Conservation (phyloP, 768 basidiomycete species). For the Tylopilus subfusipes region DNA sequence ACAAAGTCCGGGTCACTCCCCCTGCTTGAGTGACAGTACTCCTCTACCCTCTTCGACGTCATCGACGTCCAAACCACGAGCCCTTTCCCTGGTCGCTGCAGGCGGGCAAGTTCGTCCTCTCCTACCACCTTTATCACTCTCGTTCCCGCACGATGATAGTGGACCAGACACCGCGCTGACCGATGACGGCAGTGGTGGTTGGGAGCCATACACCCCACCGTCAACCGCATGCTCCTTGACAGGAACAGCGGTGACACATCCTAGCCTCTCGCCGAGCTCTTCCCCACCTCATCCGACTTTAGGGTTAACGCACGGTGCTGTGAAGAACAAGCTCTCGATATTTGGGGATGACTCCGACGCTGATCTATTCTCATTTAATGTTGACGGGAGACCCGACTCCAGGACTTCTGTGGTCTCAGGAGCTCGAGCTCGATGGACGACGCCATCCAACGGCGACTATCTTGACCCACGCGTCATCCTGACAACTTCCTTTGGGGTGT, state of each 20-base stretch:
- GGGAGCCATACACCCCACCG: slow-evolving; percentile 64
- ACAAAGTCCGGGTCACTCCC: slow-evolving; percentile 28
- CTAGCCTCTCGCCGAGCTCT: slow-evolving; percentile 31
- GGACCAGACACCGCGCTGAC: slow-evolving; percentile 50
- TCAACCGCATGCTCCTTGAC: slow-evolving; percentile 51
- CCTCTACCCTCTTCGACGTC: slow-evolving; percentile 17
- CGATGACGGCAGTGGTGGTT: slow-evolving; percentile 49
- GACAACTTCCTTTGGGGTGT: slow-evolving; percentile 30
- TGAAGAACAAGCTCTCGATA: slow-evolving; percentile 35
- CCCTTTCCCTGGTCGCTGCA: slow-evolving; percentile 32
- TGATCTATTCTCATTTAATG: slow-evolving; percentile 51
- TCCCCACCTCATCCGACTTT: slow-evolving; percentile 12
- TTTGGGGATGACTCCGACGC: slow-evolving; percentile 47
- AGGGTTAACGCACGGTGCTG: slow-evolving; percentile 40
- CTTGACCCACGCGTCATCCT: slow-evolving; percentile 32
- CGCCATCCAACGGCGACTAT: slow-evolving; percentile 32
- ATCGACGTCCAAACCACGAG: slow-evolving; percentile 12
- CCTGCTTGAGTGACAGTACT: slow-evolving; percentile 19
- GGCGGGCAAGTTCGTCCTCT: slow-evolving; percentile 42
- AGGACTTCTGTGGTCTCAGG: slow-evolving; percentile 14
- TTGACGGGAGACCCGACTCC: slow-evolving; percentile 14
- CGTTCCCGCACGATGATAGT: slow-evolving; percentile 45
- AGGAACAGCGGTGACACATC: slow-evolving; percentile 42
- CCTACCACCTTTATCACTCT: slow-evolving; percentile 43
- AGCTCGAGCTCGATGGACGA: slow-evolving; percentile 23